phyloP scores from a whole-genome alignment of 140 eudicot genomes.

The Cichorium intybus region DNA sequence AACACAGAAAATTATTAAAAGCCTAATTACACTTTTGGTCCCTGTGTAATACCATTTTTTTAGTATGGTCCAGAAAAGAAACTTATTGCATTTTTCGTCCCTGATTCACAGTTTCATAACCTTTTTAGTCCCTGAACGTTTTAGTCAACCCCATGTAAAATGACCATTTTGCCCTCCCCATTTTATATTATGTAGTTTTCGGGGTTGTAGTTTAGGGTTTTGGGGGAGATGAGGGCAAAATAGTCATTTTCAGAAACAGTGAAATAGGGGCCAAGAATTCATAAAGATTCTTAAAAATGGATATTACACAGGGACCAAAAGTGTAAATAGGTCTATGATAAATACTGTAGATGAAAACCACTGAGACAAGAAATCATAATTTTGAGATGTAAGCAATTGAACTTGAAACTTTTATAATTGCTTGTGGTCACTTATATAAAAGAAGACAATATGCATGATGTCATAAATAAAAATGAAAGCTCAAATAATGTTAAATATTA shows the following conservation, averaged over 20 bases:
- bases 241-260: not conserved
- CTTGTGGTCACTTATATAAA: not conserved
- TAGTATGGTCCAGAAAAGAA: no score
- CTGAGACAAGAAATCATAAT: no score
- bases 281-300: not conserved
- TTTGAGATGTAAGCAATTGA: constrained; percentile 1
- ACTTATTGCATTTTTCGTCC: no score
- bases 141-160: not conserved
- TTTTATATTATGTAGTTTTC: no score
- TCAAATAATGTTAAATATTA: constrained; percentile 11
- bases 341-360: no score
- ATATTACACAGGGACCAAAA: not conserved
- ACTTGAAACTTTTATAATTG: no score
- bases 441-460: constrained; percentile 3
- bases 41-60: no score
- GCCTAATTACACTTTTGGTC: not conserved
- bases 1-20: not conserved
- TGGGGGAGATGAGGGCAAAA: not conserved
- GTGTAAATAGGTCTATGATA: no score
- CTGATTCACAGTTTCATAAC: no score
- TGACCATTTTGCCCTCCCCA: not conserved
- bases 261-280: no score
- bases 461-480: not conserved
- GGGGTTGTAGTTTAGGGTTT: no score
- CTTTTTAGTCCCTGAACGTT: no score